Evolutionary conservation across 176 grass and related monocot species (phyloP).

Genomic region (Lolium multiflorum): DNA sequence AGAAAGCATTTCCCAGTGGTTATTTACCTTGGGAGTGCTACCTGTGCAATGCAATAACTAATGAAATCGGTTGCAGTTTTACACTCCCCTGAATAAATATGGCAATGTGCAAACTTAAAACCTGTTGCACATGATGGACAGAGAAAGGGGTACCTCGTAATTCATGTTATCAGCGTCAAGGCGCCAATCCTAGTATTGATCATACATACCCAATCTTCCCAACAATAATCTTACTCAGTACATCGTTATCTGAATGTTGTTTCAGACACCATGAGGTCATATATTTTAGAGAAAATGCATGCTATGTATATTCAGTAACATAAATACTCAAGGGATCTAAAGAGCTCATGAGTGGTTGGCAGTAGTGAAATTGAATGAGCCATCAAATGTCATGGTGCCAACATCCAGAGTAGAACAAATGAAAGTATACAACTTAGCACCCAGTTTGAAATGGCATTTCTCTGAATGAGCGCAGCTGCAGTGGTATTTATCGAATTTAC

Average conservation of each 20-base stretch:
- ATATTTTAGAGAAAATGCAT: neutral
- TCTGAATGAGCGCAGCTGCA: neutral
- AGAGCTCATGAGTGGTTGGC: neutral
- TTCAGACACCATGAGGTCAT: conserved; percentile 12
- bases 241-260: conserved; percentile 79
- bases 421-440: neutral
- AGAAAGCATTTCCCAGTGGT: conserved; percentile 89
- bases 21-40: conserved; percentile 87
- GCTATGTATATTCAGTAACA: neutral
- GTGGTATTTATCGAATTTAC: neutral
- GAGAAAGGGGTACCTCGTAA: conserved; percentile 63
- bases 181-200: conserved; percentile 78
- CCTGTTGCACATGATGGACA: neutral
- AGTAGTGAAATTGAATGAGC: neutral
- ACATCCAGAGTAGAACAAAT: neutral
- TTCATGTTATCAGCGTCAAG: conserved; percentile 95
- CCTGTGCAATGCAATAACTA: conserved; percentile 55
- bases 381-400: conserved; percentile 1
- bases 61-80: neutral
- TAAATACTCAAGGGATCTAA: neutral
- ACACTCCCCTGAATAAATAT: neutral
- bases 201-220: conserved; percentile 73
- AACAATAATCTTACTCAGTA: conserved; percentile 71
- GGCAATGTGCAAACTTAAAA: neutral
- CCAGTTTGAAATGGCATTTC: neutral